Base-by-base conservation (phyloP, 768 basidiomycete species). In the Mycena olivaceomarginata region DNA sequence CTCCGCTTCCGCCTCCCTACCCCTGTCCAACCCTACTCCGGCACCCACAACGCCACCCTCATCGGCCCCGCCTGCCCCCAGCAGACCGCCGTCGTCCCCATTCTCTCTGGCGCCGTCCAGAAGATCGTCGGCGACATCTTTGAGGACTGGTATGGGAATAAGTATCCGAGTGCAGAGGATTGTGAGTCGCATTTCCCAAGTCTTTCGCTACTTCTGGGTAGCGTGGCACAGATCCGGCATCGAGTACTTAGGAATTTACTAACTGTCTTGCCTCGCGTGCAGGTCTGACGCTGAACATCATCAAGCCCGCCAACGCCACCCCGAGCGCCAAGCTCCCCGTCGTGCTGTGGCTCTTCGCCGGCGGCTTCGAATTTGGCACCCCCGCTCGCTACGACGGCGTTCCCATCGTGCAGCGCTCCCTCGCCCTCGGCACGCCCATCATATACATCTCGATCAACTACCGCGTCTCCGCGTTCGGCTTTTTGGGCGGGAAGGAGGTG, bases 21-120 rank as follows among this genome's bases (percentile, higher is more conserved):
- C 6, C 31, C 11, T 15, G 59, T 60, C 31, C 83, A 85, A 0
- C 80, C 87, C 6, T 91, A 90, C 79, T 85, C 73, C 3, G 86
- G 86, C 12, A 82, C 77, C 8, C 80, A 87, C 64, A 80, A 79
- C 41, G 90, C 88, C 6, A 87, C 85, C 0, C 74, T 82, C 0
- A 89, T 85, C 75, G 90, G 90, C 0, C 84, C 85, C 15, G 83
- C 90, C 9, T 92, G 91, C 74, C 89, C 89, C 2, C 89, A 90
- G 62, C 88, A 89, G 71, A 80, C 7, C 31, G 73, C 1, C 31
- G 84, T 15, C 81, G 31, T 60, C 5, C 81, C 46, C 83, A 86
- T 9, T 82, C 83, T 62, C 77, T 80, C 43, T 9, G 59, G 59
- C 7, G 59, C 37, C 3, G 31, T 60, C 12, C 59, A 60, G 16